Conservation (phyloP, 2,329 filamentous ascomycete species). For the Pseudogymnoascus sp. region DNA sequence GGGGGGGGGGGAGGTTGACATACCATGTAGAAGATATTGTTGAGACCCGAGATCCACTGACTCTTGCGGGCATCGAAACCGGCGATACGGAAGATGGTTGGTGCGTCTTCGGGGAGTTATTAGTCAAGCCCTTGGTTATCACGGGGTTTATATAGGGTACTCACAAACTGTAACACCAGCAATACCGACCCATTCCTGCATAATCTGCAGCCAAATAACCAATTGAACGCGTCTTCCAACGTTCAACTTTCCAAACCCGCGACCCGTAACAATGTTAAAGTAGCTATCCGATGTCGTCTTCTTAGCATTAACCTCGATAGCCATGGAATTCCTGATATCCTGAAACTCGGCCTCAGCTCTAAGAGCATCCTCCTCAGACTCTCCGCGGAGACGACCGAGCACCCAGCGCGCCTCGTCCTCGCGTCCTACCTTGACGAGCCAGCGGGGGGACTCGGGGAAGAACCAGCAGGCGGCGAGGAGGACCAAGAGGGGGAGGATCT, state of each 20-base stretch:
- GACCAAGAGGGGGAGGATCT: conserved; percentile 56
- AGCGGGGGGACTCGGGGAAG: conserved; percentile 63
- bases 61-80: conserved; percentile 55
- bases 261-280: conserved; percentile 3
- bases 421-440: conserved; percentile 58
- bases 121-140: not conserved
- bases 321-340: conserved; percentile 58
- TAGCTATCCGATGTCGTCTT: conserved; percentile 47
- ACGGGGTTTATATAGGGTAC: conserved; percentile 11
- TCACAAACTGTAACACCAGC: conserved; percentile 57
- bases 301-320: conserved; percentile 51
- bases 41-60: conserved; percentile 56
- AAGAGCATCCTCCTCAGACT: conserved; percentile 42
- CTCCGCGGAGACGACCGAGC: conserved; percentile 56
- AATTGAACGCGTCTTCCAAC: conserved; percentile 61
- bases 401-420: conserved; percentile 62
- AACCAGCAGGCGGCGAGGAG: conserved; percentile 53
- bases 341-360: conserved; percentile 57
- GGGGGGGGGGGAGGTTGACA: conserved; percentile 12
- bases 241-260: conserved; percentile 46
- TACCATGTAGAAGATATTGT: conserved; percentile 50
- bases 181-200: conserved; percentile 65
- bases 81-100: conserved; percentile 55
- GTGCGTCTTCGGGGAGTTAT: conserved; percentile 9
- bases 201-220: conserved; percentile 64